Conservation (phyloP, 2,329 filamentous ascomycete species). For the Talaromyces pinophilus region DNA sequence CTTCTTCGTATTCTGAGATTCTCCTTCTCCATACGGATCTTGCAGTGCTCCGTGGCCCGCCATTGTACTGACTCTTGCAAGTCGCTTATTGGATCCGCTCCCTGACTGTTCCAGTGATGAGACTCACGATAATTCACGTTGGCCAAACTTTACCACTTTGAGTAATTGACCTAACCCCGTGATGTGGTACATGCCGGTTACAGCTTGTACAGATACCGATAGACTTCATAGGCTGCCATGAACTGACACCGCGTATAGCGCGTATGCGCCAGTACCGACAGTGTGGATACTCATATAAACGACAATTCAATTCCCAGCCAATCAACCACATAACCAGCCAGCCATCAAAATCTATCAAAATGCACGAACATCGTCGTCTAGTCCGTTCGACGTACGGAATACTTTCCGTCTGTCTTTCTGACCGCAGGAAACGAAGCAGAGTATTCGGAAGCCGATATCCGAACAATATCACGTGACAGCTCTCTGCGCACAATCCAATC, state of each 20-base stretch:
- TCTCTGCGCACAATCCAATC: background rate
- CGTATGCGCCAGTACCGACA: constrained; percentile 2
- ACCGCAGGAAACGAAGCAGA: background rate
- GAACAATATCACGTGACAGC: background rate
- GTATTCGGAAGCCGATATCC: background rate
- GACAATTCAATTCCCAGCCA: background rate
- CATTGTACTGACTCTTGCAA: background rate
- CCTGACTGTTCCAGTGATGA: background rate
- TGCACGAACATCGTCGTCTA: background rate
- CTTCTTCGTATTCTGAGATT: background rate
- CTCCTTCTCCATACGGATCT: background rate
- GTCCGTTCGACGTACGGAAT: background rate
- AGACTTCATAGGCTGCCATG: background rate
- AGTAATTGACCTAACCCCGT: background rate
- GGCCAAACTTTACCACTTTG: background rate
- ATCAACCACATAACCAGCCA: background rate
- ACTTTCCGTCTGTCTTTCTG: background rate
- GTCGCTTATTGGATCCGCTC: background rate
- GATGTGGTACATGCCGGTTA: background rate
- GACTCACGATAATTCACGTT: background rate
- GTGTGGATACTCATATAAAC: constrained; percentile 5
- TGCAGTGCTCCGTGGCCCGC: background rate
- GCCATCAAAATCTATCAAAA: background rate
- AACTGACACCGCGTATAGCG: background rate
- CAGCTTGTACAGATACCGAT: background rate